A percentile compares a stretch with the other conserved stretches of the same genome.
These are phyloP conservation scores for Phytophthora tubulina DNA, from an alignment of 352 stramenopile species.

Conservation along the genomic window DNA sequence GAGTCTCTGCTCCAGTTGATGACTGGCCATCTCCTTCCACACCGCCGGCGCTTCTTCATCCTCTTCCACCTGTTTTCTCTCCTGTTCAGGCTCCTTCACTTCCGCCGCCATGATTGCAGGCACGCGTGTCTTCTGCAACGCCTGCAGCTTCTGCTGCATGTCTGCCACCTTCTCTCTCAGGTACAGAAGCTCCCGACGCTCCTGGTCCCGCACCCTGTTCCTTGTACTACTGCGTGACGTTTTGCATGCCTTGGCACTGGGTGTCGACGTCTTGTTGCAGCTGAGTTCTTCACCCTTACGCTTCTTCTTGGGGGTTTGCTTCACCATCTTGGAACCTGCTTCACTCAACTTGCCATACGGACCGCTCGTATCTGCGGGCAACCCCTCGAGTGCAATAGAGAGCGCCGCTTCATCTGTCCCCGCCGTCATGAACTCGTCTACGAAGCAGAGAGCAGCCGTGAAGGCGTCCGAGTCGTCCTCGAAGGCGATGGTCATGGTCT, in stretches of 20 bases:
- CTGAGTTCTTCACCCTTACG: constrained; percentile 26
- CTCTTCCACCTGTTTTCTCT: constrained; percentile 1
- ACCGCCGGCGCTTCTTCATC: constrained; percentile 31
- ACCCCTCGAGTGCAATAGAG: constrained; percentile 30
- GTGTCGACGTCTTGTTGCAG: constrained; percentile 2
- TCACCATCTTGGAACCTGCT: constrained; percentile 7
- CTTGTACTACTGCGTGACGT: constrained; percentile 49
- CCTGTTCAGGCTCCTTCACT: neutral
- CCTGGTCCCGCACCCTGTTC: constrained; percentile 51
- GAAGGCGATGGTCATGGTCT: constrained; percentile 37
- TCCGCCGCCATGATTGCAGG: constrained; percentile 4
- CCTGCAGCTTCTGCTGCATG: constrained; percentile 54
- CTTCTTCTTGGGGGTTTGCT: constrained; percentile 21
- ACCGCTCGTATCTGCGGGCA: neutral
- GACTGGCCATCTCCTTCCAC: constrained; percentile 58
- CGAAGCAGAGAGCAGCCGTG: constrained; percentile 48
- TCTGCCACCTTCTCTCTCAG: constrained; percentile 52
- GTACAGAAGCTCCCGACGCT: constrained; percentile 54
- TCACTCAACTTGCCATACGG: constrained; percentile 1
- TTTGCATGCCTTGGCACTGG: constrained; percentile 34
- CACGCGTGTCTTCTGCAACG: constrained; percentile 36
- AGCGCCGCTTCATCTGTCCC: constrained; percentile 28
- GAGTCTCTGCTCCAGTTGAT: constrained; percentile 55
- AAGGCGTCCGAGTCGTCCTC: constrained; percentile 48
- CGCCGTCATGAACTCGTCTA: constrained; percentile 43